Conservation (phyloP, 2,329 filamentous ascomycete genomes). For the Madurella mycetomatis region DNA sequence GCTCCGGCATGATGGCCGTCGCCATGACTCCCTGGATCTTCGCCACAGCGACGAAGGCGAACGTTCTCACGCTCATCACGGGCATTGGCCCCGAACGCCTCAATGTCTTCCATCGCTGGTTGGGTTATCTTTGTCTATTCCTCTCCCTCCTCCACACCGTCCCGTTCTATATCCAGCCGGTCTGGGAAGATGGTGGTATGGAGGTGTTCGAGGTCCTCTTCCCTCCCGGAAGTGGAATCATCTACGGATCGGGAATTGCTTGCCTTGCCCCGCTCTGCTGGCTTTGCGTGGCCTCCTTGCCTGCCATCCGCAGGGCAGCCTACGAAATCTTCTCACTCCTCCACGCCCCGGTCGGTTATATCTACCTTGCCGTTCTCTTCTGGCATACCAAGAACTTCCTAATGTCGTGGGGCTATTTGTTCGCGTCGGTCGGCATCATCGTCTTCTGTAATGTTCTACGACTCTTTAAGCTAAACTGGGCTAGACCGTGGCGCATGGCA, state of each 20-base stretch:
- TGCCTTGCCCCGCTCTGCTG: slow-evolving; percentile 76
- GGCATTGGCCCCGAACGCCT: slow-evolving; percentile 89
- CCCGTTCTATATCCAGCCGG: slow-evolving; percentile 84
- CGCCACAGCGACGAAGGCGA: slow-evolving; percentile 85
- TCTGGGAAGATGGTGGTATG: slow-evolving; percentile 76
- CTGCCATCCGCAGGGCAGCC: slow-evolving; percentile 67
- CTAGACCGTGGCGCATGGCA: slow-evolving; percentile 70
- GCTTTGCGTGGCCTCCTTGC: slow-evolving; percentile 80
- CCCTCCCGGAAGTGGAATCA: slow-evolving; percentile 57
- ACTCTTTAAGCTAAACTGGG: slow-evolving; percentile 86
- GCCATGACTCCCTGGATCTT: slow-evolving; percentile 92
- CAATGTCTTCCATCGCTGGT: slow-evolving; percentile 91
- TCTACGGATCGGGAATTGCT: slow-evolving; percentile 82
- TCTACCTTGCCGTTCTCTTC: slow-evolving; percentile 81
- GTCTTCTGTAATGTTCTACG: slow-evolving; percentile 67
- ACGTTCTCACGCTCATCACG: slow-evolving; percentile 75
- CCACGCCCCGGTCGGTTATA: slow-evolving; percentile 75
- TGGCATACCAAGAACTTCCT: slow-evolving; percentile 96
- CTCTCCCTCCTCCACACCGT: slow-evolving; percentile 79
- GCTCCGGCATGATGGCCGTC: slow-evolving; percentile 86
- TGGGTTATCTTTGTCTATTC: slow-evolving; percentile 79
- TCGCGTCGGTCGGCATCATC: slow-evolving; percentile 76
- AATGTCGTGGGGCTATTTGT: slow-evolving; percentile 85
- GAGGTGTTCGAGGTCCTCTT: slow-evolving; percentile 67
- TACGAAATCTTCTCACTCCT: slow-evolving; percentile 84